These are phyloP conservation scores for Nakaseomyces nivariensis DNA, from an alignment of 1,139 yeast genomes.

Conservation along the genomic window DNA sequence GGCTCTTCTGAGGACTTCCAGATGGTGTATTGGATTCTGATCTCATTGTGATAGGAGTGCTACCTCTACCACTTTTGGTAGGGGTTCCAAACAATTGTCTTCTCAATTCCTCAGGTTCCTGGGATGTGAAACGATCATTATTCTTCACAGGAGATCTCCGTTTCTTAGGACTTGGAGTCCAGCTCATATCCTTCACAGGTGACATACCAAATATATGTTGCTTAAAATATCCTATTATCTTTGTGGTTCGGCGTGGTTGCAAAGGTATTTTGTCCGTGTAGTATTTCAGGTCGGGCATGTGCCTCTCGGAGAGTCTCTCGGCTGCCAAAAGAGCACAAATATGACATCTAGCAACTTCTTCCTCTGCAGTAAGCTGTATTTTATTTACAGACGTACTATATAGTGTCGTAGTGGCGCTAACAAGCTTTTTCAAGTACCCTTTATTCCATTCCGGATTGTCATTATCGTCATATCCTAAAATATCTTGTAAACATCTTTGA, in stretches of 20 bases:
- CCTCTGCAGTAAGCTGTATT: conserved; percentile 38
- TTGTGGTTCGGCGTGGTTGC: conserved; percentile 39
- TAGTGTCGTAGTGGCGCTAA: conserved; percentile 41
- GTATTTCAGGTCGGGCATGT: conserved; percentile 39
- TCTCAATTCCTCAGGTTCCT: conserved; percentile 23
- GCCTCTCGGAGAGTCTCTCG: conserved; percentile 38
- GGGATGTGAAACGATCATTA: conserved; percentile 21
- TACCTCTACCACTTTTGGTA: conserved; percentile 6
- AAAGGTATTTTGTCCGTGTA: conserved; percentile 43
- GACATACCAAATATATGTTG: conserved; percentile 24
- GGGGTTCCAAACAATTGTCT: conserved; percentile 25
- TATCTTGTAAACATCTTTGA: conserved; percentile 15
- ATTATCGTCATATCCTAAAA: conserved; percentile 12
- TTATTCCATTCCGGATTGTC: conserved; percentile 35
- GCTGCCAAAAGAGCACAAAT: conserved; percentile 54
- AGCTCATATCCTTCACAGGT: conserved; percentile 23
- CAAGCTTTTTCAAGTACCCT: conserved; percentile 39
- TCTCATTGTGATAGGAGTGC: not conserved
- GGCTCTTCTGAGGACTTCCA: not conserved
- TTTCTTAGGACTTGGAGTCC: conserved; percentile 27
- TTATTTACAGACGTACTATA: conserved; percentile 45
- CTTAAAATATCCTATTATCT: conserved; percentile 38
- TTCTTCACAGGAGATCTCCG: conserved; percentile 14
- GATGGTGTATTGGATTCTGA: conserved; percentile 6
- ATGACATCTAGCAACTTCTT: conserved; percentile 57